phyloP scores from a whole-genome alignment of 305 asterid species.

The Striga hermonthica region DNA sequence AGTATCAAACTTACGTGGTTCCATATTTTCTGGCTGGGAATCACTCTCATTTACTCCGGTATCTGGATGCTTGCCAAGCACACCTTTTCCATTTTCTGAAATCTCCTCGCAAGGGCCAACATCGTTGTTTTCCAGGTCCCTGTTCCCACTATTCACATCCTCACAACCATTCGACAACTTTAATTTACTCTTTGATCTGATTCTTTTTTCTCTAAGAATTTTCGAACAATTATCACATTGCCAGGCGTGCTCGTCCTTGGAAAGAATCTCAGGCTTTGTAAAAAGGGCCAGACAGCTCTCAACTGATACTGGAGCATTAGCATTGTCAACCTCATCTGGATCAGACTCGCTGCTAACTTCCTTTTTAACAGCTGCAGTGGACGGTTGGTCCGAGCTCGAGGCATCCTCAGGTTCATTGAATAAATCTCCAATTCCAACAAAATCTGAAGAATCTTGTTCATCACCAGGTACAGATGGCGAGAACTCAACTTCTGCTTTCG shows the following conservation, averaged over 20 bases:
- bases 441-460: conserved; percentile 49
- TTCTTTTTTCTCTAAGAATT: conserved; percentile 46
- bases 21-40: conserved; percentile 31
- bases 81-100: conserved; percentile 33
- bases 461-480: conserved; percentile 36
- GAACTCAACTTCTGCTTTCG: conserved; percentile 36
- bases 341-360: conserved; percentile 71
- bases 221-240: conserved; percentile 90
- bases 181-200: conserved; percentile 38
- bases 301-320: conserved; percentile 77
- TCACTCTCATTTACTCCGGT: conserved; percentile 34
- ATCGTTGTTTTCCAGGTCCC: conserved; percentile 31
- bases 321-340: conserved; percentile 82
- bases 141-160: conserved; percentile 31
- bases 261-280: conserved; percentile 72
- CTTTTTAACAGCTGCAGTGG: conserved; percentile 37
- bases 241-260: conserved; percentile 92
- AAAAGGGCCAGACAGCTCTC: conserved; percentile 81
- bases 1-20: conserved; percentile 26
- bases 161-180: conserved; percentile 36
- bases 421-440: conserved; percentile 72
- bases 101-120: conserved; percentile 37
- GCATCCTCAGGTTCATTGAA: conserved; percentile 73
- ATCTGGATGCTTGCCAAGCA: conserved; percentile 30
- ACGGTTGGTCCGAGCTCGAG: conserved; percentile 36